Conservation (phyloP, 1,139 yeast species). For the Suhomyces taliae region DNA sequence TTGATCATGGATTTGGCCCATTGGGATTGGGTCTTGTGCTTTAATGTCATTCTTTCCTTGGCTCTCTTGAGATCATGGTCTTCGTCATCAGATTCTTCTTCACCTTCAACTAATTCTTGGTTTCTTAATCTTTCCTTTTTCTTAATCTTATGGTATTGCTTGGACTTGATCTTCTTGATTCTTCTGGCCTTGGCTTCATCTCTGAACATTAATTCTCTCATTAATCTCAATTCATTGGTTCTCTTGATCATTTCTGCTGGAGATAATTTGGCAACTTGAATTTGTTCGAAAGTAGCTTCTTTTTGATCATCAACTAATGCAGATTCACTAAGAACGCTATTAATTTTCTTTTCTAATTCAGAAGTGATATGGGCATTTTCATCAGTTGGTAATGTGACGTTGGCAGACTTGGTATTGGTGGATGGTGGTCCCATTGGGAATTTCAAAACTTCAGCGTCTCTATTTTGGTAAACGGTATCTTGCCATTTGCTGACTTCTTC, state of each 20-base stretch:
- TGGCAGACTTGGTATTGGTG: constrained; percentile 51
- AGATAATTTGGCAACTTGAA: constrained; percentile 78
- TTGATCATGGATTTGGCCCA: constrained; percentile 94
- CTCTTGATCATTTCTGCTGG: constrained; percentile 78
- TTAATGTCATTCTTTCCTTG: constrained; percentile 85
- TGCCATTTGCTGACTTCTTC: constrained; percentile 89
- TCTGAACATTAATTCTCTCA: constrained; percentile 95
- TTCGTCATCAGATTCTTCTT: constrained; percentile 55
- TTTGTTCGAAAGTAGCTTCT: constrained; percentile 82
- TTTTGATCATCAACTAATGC: constrained; percentile 70
- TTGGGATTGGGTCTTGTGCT: constrained; percentile 81
- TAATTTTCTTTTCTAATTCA: constrained; percentile 69
- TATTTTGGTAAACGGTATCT: constrained; percentile 73
- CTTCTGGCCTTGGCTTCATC: constrained; percentile 91
- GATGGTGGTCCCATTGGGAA: constrained; percentile 64
- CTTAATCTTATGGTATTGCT: constrained; percentile 80
- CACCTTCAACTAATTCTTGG: constrained; percentile 66
- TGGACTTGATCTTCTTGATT: constrained; percentile 91
- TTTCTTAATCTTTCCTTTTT: constrained; percentile 80
- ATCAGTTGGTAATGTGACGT: constrained; percentile 33
- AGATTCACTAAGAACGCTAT: constrained; percentile 60
- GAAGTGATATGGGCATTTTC: constrained; percentile 43
- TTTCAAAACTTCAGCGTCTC: constrained; percentile 80
- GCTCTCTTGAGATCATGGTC: constrained; percentile 78
- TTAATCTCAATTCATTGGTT: constrained; percentile 78